These are phyloP conservation scores for Fusarium cyanostomum DNA, from an alignment of 2,329 filamentous ascomycete species.

Conservation along the genomic window DNA sequence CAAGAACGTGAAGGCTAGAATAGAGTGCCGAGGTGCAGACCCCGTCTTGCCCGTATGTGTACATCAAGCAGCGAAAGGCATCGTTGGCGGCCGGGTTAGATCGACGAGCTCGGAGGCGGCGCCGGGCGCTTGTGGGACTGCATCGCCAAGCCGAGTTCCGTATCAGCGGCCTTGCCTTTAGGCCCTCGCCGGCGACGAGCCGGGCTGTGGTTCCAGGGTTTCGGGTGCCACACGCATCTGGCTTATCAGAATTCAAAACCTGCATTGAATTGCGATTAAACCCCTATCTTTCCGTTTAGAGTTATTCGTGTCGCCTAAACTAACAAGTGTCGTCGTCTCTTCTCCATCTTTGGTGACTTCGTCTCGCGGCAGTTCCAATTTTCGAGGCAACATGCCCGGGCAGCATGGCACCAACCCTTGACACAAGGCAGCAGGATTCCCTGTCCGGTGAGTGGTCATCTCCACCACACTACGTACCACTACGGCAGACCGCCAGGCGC, in stretches of 20 bases:
- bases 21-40: too few species aligned
- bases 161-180: slow-evolving; percentile 4
- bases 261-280: slow-evolving; percentile 5
- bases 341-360: slow-evolving; percentile 3
- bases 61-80: neutral
- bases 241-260: too few species aligned
- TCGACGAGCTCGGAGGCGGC: neutral
- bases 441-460: slow-evolving; percentile 29
- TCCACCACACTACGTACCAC: slow-evolving; percentile 19
- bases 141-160: neutral
- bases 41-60: too few species aligned
- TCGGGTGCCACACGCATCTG: too few species aligned
- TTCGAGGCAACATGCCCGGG: too few species aligned
- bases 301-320: neutral
- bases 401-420: slow-evolving; percentile 16
- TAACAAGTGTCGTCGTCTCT: neutral
- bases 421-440: slow-evolving; percentile 38
- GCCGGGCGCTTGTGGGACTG: neutral
- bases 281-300: neutral
- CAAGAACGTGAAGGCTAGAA: too few species aligned
- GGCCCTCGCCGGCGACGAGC: neutral
- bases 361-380: neutral
- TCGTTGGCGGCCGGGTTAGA: neutral
- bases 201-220: neutral
- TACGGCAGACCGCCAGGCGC: neutral